Evolutionary conservation across 495 filamentous ascomycete genomes (phyloP).

Genomic region (Hypoxylon crocopeplum): DNA sequence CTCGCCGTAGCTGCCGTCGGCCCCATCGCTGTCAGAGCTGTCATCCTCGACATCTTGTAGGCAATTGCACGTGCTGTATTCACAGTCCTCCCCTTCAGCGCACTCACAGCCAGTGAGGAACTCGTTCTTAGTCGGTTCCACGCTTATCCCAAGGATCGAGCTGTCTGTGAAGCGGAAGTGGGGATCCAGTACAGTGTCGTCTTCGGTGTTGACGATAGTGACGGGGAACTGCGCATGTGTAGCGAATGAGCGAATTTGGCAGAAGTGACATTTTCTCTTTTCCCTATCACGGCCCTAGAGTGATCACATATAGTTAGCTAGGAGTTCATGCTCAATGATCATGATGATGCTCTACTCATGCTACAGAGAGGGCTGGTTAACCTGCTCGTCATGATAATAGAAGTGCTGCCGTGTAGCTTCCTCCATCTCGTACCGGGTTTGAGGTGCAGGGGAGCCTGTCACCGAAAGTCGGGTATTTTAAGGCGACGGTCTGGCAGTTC

Average conservation of each 20-base stretch:
- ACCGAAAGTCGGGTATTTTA: slow-evolving; percentile 14
- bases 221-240: slow-evolving; percentile 50
- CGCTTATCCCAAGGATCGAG: slow-evolving; percentile 50
- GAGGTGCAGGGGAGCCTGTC: not conserved
- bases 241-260: slow-evolving; percentile 57
- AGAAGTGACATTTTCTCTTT: slow-evolving; percentile 52
- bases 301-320: too few species aligned
- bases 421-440: slow-evolving; percentile 44
- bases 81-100: slow-evolving; percentile 53
- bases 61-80: slow-evolving; percentile 57
- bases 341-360: too few species aligned
- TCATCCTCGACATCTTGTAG: slow-evolving; percentile 56
- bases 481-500: not conserved
- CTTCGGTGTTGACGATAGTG: slow-evolving; percentile 55
- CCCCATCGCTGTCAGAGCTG: slow-evolving; percentile 31
- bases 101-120: slow-evolving; percentile 65
- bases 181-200: slow-evolving; percentile 50
- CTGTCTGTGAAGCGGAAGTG: slow-evolving; percentile 62
- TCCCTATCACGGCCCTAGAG: slow-evolving; percentile 38
- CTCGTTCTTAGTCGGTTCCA: slow-evolving; percentile 53
- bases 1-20: slow-evolving; percentile 6
- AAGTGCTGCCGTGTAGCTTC: slow-evolving; percentile 47
- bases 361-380: slow-evolving; percentile 25
- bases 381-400: slow-evolving; percentile 48
- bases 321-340: too few species aligned